Evolutionary conservation across 306 rosid species (phyloP), one percentile per base, ranked within the genome.

Genomic region (Gastrolobium bilobum): DNA sequence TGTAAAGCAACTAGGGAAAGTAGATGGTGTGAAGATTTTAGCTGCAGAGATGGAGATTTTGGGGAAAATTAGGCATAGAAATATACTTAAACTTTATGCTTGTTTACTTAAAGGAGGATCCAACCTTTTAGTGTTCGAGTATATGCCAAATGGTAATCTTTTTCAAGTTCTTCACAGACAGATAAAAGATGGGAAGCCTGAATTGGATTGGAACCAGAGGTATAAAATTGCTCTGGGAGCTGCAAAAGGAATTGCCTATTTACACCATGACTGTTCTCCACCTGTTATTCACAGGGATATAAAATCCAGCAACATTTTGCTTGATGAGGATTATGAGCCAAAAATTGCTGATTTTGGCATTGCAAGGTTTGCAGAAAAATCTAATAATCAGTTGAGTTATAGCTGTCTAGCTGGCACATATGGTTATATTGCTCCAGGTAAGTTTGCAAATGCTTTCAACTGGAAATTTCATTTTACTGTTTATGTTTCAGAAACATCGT

Each of bases 371-470:
- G 94, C 86, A 35, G 93, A 87, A 52, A 86, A 84, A 69, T 85
- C 85, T 67, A 79, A 30, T 26, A 85, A 79, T 65, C 91, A 77
- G 72, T 82, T 85, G 73, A 91, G 82, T 66, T 68, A 64, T 81
- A 96, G 90, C 91, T 84, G 80, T 78, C 63, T 96, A 44, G 97
- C 97, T 6, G 98, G 99, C 48, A 96, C 99, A 30, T 93, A 90
- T 78, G 99, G 99, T 20, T 96, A 96, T 70, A 84, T 96, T 86
- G 99, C 99, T 78, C 99, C 99, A 26, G 99, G 99, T 96, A 75
- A 85, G 90, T 68, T 83, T 83, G 71, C 11, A 30, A 78, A 51
- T 64, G 75, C 31, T 61, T 68, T 66, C 15, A 7, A 29, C 6
- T 7, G 11, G 37, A 42, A 59, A 5, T 63, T 56, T 43, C 39